Conservation (phyloP, 495 filamentous ascomycete species). For the Mytilinidion resinicola region DNA sequence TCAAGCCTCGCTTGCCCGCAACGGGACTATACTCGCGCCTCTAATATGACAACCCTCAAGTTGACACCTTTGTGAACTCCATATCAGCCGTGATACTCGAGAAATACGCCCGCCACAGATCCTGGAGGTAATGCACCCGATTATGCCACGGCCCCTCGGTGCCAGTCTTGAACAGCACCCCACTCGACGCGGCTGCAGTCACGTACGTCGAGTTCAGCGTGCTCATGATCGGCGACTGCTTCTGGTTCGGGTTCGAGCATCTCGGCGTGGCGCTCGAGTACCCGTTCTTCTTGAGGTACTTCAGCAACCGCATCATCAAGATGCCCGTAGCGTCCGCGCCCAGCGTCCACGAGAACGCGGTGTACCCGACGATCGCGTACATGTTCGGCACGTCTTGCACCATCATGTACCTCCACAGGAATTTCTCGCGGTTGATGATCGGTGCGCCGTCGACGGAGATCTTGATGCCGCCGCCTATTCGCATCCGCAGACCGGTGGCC, state of each 20-base stretch:
- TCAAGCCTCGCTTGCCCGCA: no score
- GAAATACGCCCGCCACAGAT: background rate
- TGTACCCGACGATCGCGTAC: slow-evolving; percentile 51
- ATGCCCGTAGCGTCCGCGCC: slow-evolving; percentile 50
- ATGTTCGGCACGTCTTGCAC: slow-evolving; percentile 54
- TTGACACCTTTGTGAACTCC: background rate
- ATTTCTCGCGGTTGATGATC: slow-evolving; percentile 42
- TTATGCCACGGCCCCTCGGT: background rate
- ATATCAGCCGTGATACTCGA: background rate
- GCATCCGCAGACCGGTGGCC: slow-evolving; percentile 62
- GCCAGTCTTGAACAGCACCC: background rate
- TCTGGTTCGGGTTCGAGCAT: background rate
- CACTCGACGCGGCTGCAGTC: background rate
- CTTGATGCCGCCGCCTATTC: slow-evolving; percentile 45
- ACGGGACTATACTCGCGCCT: no score
- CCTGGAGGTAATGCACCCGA: background rate
- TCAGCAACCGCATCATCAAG: slow-evolving; percentile 43
- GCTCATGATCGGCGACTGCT: background rate
- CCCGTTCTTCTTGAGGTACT: slow-evolving; percentile 38
- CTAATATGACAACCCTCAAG: no score
- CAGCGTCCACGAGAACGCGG: slow-evolving; percentile 55
- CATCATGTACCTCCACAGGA: slow-evolving; percentile 56
- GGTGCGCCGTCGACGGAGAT: slow-evolving; percentile 52
- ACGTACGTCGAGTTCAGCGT: background rate
- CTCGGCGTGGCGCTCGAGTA: slow-evolving; percentile 30